Evolutionary conservation across 1,284 basidiomycete species (phyloP).

Genomic region (Puccinia horiana): DNA sequence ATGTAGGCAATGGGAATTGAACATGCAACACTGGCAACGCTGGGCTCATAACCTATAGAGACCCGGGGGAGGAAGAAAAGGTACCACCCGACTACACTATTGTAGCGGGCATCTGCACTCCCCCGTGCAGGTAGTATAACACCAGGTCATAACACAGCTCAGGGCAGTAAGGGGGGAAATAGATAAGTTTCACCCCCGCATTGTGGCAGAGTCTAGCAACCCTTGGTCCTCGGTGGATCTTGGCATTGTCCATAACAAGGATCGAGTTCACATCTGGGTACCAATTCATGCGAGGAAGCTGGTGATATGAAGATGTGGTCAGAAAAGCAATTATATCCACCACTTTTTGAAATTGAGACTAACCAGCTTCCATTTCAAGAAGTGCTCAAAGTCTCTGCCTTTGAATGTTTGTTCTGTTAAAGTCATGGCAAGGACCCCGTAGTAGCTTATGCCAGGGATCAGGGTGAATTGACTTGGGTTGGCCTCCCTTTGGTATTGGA

Average conservation of each 20-base stretch:
- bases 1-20: too few relatives aligned
- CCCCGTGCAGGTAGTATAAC: too few relatives aligned
- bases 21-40: too few relatives aligned
- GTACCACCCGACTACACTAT: too few relatives aligned
- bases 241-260: background rate
- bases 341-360: background rate
- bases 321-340: background rate
- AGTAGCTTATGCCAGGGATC: background rate
- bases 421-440: background rate
- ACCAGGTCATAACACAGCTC: too few relatives aligned
- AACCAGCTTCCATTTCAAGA: conserved; percentile 14
- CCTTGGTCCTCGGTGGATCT: background rate
- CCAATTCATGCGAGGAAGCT: conserved; percentile 19
- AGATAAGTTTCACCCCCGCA: background rate
- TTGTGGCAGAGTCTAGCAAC: background rate
- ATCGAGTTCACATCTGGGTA: background rate
- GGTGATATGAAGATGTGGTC: background rate
- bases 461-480: background rate
- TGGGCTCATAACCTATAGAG: too few relatives aligned
- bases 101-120: too few relatives aligned
- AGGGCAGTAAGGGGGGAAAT: conserved; percentile 17
- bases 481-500: background rate
- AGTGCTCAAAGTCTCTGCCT: conserved; percentile 1
- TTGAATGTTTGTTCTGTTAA: background rate
- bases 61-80: too few relatives aligned